Evolutionary conservation across 2,329 filamentous ascomycete genomes (phyloP).

Genomic region (Alternaria gaisen): DNA sequence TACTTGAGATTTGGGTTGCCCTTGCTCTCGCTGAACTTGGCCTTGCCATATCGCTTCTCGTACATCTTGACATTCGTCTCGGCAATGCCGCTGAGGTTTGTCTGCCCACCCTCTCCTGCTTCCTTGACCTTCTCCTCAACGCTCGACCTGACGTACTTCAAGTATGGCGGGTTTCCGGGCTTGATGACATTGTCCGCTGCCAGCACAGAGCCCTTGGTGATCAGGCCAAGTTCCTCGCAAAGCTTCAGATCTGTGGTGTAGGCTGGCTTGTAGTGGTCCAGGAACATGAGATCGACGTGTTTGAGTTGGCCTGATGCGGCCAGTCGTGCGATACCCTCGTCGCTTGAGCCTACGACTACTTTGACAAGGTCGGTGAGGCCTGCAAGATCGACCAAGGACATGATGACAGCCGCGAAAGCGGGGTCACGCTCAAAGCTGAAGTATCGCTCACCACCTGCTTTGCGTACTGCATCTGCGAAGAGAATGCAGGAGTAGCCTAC

Average conservation of each 20-base stretch:
- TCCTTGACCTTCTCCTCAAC: constrained; percentile 68
- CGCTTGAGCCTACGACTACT: constrained; percentile 74
- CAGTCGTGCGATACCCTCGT: constrained; percentile 70
- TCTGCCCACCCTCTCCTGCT: constrained; percentile 39
- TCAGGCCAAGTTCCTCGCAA: constrained; percentile 73
- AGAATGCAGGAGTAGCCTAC: constrained; percentile 83
- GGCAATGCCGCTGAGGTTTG: constrained; percentile 52
- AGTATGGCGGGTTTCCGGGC: constrained; percentile 74
- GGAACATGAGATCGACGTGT: constrained; percentile 75
- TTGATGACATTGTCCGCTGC: constrained; percentile 77
- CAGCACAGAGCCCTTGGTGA: constrained; percentile 69
- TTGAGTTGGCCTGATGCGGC: constrained; percentile 62
- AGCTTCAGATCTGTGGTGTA: constrained; percentile 80
- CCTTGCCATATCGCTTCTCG: constrained; percentile 56
- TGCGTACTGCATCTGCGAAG: constrained; percentile 72
- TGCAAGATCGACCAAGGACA: constrained; percentile 74
- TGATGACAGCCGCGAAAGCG: constrained; percentile 75
- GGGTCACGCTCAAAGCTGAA: constrained; percentile 77
- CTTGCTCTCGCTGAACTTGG: constrained; percentile 52
- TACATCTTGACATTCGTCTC: constrained; percentile 61
- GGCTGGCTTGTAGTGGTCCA: constrained; percentile 82
- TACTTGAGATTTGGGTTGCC: constrained; percentile 74
- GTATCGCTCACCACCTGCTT: constrained; percentile 71
- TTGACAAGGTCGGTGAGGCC: constrained; percentile 75
- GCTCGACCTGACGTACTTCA: constrained; percentile 73